These are phyloP conservation scores for Flaveria floridana DNA, from an alignment of 140 eudicot species.

Conservation along the genomic window DNA sequence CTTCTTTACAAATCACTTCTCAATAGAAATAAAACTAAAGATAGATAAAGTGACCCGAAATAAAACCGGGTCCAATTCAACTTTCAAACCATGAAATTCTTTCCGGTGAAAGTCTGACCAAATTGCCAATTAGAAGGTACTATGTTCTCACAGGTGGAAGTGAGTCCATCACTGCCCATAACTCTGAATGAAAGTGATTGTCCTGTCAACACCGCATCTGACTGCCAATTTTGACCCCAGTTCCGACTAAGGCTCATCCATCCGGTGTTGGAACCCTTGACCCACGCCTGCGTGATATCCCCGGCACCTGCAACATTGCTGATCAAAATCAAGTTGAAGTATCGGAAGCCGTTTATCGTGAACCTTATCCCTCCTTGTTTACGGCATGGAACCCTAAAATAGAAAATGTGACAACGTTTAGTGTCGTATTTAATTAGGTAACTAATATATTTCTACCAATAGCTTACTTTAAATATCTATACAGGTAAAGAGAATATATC, in stretches of 20 bases:
- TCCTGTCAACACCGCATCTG: slow-evolving; percentile 45
- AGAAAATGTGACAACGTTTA: not conserved
- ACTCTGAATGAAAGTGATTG: slow-evolving; percentile 66
- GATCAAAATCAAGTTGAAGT: slow-evolving; percentile 64
- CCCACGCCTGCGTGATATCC: slow-evolving; percentile 47
- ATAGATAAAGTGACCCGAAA: slow-evolving; percentile 23
- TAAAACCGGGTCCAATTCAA: not conserved
- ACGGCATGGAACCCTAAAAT: slow-evolving; percentile 56
- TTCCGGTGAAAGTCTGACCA: slow-evolving; percentile 72
- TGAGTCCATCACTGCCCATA: slow-evolving; percentile 54
- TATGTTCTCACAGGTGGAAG: slow-evolving; percentile 55
- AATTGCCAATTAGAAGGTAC: slow-evolving; percentile 62
- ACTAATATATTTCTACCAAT: not conserved
- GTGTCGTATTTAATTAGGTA: not conserved
- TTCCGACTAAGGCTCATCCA: slow-evolving; percentile 67
- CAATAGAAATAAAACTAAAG: not conserved
- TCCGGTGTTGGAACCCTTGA: slow-evolving; percentile 56
- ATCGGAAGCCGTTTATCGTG: slow-evolving; percentile 62
- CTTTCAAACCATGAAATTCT: slow-evolving; percentile 53
- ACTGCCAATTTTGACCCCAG: slow-evolving; percentile 82
- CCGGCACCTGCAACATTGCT: slow-evolving; percentile 80
- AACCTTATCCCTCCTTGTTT: slow-evolving; percentile 67
- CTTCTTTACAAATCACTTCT: slow-evolving; percentile 21
- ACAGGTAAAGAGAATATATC: too few relatives aligned
- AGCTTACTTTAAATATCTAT: not conserved